Evolutionary conservation across 23 red algal species (phyloP).

Genomic region (Gracilariopsis chorda): DNA sequence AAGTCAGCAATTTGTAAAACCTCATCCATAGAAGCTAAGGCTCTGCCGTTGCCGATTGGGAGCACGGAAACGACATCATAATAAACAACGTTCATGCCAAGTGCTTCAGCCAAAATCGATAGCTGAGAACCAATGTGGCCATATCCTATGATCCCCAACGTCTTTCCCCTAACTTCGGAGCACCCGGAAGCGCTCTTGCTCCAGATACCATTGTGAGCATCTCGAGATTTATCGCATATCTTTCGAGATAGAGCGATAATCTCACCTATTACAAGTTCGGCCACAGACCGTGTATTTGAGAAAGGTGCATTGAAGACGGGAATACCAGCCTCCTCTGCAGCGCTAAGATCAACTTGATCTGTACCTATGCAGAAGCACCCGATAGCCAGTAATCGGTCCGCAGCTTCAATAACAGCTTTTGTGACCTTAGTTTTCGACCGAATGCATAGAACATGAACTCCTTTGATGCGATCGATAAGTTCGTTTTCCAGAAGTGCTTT

Average conservation of each 20-base stretch:
- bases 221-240: slow-evolving; percentile 50
- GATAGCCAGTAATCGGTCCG: slow-evolving; percentile 66
- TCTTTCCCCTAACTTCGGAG: slow-evolving; percentile 84
- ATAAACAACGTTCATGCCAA: slow-evolving; percentile 88
- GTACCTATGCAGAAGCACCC: slow-evolving; percentile 96
- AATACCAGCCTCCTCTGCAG: slow-evolving; percentile 67
- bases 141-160: slow-evolving; percentile 86
- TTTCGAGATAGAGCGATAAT: slow-evolving; percentile 74
- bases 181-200: slow-evolving; percentile 73
- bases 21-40: slow-evolving; percentile 63
- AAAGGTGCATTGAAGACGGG: slow-evolving; percentile 92
- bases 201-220: slow-evolving; percentile 73
- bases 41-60: slow-evolving; percentile 55
- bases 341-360: slow-evolving; percentile 75
- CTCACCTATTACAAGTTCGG: slow-evolving; percentile 79
- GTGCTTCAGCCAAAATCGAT: slow-evolving; percentile 74
- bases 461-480: slow-evolving; percentile 63
- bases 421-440: slow-evolving; percentile 82
- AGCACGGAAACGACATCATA: slow-evolving; percentile 82
- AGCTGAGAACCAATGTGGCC: slow-evolving; percentile 90
- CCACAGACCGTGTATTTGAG: slow-evolving; percentile 85
- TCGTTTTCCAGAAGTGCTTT: slow-evolving; percentile 67
- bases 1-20: slow-evolving; percentile 59
- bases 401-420: slow-evolving; percentile 49
- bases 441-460: slow-evolving; percentile 75